Percentiles rank a stretch among this genome's conserved stretches.
Conservation (phyloP, 352 stramenopile species). For the Globisporangium radiosum region DNA sequence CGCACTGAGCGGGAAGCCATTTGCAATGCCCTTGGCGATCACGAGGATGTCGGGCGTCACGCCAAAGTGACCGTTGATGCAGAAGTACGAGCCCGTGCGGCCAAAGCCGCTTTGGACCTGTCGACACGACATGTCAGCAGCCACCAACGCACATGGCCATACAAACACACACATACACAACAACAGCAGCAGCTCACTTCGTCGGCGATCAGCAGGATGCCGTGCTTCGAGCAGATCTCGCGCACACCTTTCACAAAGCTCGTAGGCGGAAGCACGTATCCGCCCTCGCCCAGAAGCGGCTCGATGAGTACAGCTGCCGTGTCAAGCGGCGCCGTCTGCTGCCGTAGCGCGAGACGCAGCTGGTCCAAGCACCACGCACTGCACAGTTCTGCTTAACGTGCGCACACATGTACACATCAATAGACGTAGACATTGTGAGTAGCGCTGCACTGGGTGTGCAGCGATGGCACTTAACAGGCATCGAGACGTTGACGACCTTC, state of each 20-base stretch:
- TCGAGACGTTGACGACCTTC: not conserved
- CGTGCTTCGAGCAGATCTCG: slow-evolving; percentile 87
- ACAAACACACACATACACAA: not conserved
- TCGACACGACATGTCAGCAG: not conserved
- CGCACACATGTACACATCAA: not conserved
- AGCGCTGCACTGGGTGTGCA: not conserved
- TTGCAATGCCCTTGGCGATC: slow-evolving; percentile 93
- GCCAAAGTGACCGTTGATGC: slow-evolving; percentile 76
- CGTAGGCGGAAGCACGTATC: slow-evolving; percentile 86
- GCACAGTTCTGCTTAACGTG: slow-evolving; percentile 29
- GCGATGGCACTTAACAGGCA: not conserved
- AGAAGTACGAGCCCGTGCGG: slow-evolving; percentile 83
- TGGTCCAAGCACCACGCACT: slow-evolving; percentile 75
- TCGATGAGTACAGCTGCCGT: slow-evolving; percentile 69
- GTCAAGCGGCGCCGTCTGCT: slow-evolving; percentile 59
- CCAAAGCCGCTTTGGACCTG: slow-evolving; percentile 84
- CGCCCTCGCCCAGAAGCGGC: slow-evolving; percentile 88
- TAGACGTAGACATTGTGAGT: not conserved
- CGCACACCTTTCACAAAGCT: slow-evolving; percentile 89
- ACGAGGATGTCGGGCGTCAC: slow-evolving; percentile 83
- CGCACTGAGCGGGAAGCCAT: slow-evolving; percentile 87
- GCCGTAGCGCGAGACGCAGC: slow-evolving; percentile 70
- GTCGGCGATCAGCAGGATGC: slow-evolving; percentile 91
- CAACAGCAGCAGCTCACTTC: slow-evolving; percentile 26
- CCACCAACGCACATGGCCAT: too few species aligned